phyloP scores from a whole-genome alignment of 768 basidiomycete genomes.

The Phlegmacium glaucopus region DNA sequence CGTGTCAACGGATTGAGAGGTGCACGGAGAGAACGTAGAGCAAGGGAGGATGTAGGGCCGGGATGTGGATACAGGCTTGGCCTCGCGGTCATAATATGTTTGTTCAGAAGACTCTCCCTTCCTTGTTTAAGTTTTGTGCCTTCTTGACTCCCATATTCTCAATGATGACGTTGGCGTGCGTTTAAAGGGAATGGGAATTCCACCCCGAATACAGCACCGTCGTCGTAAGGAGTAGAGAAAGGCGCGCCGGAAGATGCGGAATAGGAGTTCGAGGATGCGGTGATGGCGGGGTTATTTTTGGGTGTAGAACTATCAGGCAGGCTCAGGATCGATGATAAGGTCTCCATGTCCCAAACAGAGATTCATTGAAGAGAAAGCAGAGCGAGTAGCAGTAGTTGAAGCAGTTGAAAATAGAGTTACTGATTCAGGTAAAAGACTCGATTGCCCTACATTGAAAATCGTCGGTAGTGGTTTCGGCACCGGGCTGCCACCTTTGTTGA shows the following conservation, averaged over 20 bases:
- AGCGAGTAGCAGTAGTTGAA: background rate
- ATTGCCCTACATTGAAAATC: conserved; percentile 20
- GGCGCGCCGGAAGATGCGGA: background rate
- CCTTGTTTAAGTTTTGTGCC: conserved; percentile 10
- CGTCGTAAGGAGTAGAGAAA: conserved; percentile 19
- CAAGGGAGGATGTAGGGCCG: too few relatives aligned
- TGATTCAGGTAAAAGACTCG: conserved; percentile 11
- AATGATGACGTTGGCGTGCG: conserved; percentile 14
- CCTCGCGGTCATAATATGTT: background rate
- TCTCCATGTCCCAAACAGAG: conserved; percentile 22
- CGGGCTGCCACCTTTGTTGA: conserved; percentile 4
- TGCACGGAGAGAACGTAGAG: too few relatives aligned
- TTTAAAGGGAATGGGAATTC: conserved; percentile 20
- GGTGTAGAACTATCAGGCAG: conserved; percentile 6
- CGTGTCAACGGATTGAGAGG: background rate
- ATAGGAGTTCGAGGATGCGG: background rate
- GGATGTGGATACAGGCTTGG: too few relatives aligned
- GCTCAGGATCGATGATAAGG: conserved; percentile 9
- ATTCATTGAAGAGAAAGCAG: conserved; percentile 20
- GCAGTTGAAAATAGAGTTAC: conserved; percentile 8
- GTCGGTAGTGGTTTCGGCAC: conserved; percentile 3
- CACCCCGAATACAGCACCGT: conserved; percentile 16
- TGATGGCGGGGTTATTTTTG: background rate
- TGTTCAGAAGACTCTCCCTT: conserved; percentile 2
- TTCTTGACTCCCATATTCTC: conserved; percentile 24